Base-by-base conservation (phyloP, 2,329 filamentous ascomycete species). In the Myriosclerotinia duriaeana region DNA sequence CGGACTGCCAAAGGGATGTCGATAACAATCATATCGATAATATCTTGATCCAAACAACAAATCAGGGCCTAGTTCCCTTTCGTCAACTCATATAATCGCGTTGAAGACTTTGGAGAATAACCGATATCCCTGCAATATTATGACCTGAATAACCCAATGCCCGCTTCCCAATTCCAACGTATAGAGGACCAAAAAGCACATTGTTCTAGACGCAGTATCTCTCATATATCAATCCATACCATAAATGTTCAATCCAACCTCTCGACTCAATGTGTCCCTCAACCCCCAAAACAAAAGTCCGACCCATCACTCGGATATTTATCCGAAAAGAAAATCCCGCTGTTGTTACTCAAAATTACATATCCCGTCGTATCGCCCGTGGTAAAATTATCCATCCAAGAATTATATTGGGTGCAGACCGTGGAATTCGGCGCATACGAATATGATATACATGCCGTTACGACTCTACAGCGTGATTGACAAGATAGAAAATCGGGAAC, bases 231-330 rank as follows among this genome's bases (percentile, higher is more conserved):
- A 30, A 36, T 3, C 7, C 7, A 11, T 34, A 30, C 17, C 11
- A 46, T 6, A 14, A n/a, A 1, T 3, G 12, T 30, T 11, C 17
- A 3, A 40, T 15, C 34, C 34, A 42, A 14, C 34, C 30, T 38
- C 30, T 38, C 15, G 54, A 26, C 2, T 46, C 40, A 17, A 17
- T 8, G 22, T 15, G 17, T 12, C 40, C 17, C 9, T 58, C 17
- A 38, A 22, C 12, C 1, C 3, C 9, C 15, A 26, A 36, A 64
- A 48, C 62, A 64, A 58, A 64, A 64, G 30, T 64, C 34, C 9
- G 53, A 36, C n/a, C 62, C 53, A 48, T 64, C 62, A 50, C 30
- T 50, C 3, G 62, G 62, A 48, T 64, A 64, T 64, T 64, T 64
- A 58, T 64, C 42, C 36, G 52, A 56, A 50, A 56, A 64, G 30